Evolutionary conservation across 192 early-diverging fungal genomes (phyloP).

Genomic region (Spizellomyces punctatus): DNA sequence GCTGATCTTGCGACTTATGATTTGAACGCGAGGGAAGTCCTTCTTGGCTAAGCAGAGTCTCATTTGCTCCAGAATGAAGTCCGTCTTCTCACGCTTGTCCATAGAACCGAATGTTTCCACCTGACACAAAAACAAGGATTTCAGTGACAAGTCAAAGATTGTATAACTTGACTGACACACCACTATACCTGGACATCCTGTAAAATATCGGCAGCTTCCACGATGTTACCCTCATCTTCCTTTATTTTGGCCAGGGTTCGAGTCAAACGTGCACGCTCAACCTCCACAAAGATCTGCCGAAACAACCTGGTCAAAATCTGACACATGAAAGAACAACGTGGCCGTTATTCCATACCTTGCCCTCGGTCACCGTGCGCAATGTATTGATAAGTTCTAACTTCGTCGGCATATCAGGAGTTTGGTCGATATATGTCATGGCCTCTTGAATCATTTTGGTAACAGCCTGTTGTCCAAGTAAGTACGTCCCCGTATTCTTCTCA

Average conservation of each 20-base stretch:
- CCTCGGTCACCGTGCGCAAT: conserved; percentile 93
- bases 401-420: conserved; percentile 76
- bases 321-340: neutral
- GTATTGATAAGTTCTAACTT: conserved; percentile 94
- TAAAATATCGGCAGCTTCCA: conserved; percentile 90
- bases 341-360: conserved; percentile 62
- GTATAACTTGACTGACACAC: neutral
- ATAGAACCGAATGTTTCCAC: conserved; percentile 99
- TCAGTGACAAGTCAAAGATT: neutral
- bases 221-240: conserved; percentile 88
- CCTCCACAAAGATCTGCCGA: conserved; percentile 93
- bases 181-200: conserved; percentile 84
- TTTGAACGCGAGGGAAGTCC: conserved; percentile 89
- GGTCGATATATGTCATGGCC: conserved; percentile 85
- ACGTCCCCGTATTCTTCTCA: neutral
- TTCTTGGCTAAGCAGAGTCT: conserved; percentile 89
- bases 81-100: conserved; percentile 98
- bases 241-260: conserved; percentile 84
- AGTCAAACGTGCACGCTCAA: conserved; percentile 94
- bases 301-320: neutral
- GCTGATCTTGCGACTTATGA: conserved; percentile 96
- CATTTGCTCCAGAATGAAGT: conserved; percentile 99
- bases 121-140: conserved; percentile 36
- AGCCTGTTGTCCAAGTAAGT: conserved; percentile 57
- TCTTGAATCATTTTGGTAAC: conserved; percentile 94